Evolutionary conservation across 2,329 filamentous ascomycete genomes (phyloP), one percentile per base, ranked within the genome.

Genomic region (Exophiala viscosa): DNA sequence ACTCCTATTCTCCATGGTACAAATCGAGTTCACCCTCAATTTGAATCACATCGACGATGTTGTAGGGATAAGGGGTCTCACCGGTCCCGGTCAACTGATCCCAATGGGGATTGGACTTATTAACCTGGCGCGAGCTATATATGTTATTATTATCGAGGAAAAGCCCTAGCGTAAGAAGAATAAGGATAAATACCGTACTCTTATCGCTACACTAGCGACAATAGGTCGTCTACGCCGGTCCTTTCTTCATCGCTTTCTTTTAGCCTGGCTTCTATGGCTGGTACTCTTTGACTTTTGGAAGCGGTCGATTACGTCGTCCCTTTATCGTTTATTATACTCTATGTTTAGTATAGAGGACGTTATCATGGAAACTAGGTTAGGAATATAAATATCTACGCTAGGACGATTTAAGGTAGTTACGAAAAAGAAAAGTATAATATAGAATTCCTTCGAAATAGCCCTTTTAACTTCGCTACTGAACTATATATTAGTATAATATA

Each of bases 1-100:
- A 4, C 2, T 7, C 8, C 23, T 28, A 10, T 57, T 51, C 38
- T 14, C 47, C 36, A 57, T 57, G 14, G 13, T 48, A 38, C 46
- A 45, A 39, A 51, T 59, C 47, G 56, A 59, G 18, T 10, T 59
- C 20, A 56, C 53, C 9, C 39, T 59, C 14, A 56, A 56, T 41
- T 28, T 51, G 43, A 59, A 59, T 35, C 45, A 54, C 46, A 54
- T 54, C 18, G 23, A 34, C 13, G 49, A 54, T 33, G 51, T 54
- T 23, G 15, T 54, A 11, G 45, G 41, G 2, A 28, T 13, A 3
- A 14, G 10, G 7, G 46, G 46, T 2, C 35, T 45, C 13, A 40
- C 14, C 13, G 48, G 51, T 3, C 39, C 51, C 14, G 51, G 51
- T 7, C 51, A 54, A 36, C 17, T 54, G 46, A 49, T 54, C 31